These are phyloP conservation scores for Pyrrhoderma lamaoense DNA, from an alignment of 1,284 basidiomycete species.

Conservation along the genomic window DNA sequence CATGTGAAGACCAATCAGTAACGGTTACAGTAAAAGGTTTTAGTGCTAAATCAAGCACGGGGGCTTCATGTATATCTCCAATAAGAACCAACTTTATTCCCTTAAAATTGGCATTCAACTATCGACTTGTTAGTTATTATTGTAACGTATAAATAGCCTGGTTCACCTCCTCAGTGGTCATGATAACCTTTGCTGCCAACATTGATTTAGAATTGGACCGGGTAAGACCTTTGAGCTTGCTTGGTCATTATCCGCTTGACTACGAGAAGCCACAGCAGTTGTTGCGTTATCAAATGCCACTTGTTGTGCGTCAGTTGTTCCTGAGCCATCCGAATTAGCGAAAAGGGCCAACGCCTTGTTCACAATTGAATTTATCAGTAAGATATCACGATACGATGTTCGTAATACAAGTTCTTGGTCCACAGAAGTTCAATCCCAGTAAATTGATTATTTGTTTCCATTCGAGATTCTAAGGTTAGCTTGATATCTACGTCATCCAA, in stretches of 20 bases:
- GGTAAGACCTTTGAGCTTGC: conserved; percentile 71
- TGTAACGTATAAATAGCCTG: background rate
- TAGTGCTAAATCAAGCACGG: conserved; percentile 84
- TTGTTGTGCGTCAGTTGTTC: conserved; percentile 10
- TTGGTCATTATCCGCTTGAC: background rate
- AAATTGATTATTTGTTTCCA: conserved; percentile 67
- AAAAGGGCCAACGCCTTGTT: conserved; percentile 82
- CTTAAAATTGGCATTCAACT: conserved; percentile 81
- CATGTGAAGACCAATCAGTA: conserved; percentile 93
- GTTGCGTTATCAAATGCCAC: conserved; percentile 12
- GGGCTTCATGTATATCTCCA: conserved; percentile 92
- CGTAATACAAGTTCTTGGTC: conserved; percentile 83
- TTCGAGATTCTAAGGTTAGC: conserved; percentile 78
- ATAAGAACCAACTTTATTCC: conserved; percentile 93
- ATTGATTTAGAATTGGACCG: conserved; percentile 1
- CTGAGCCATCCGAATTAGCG: conserved; percentile 24
- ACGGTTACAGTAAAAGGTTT: conserved; percentile 81
- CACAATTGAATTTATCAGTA: conserved; percentile 82
- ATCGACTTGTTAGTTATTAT: conserved; percentile 9
- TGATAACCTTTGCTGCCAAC: conserved; percentile 15
- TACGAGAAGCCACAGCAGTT: conserved; percentile 9
- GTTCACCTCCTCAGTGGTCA: conserved; percentile 18
- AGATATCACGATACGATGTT: conserved; percentile 89
- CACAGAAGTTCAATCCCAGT: conserved; percentile 81
- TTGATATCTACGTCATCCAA: conserved; percentile 91